Evolutionary conservation across 768 basidiomycete species (phyloP), one percentile per base, ranked within the genome.

Genomic region (Russula vinacea): DNA sequence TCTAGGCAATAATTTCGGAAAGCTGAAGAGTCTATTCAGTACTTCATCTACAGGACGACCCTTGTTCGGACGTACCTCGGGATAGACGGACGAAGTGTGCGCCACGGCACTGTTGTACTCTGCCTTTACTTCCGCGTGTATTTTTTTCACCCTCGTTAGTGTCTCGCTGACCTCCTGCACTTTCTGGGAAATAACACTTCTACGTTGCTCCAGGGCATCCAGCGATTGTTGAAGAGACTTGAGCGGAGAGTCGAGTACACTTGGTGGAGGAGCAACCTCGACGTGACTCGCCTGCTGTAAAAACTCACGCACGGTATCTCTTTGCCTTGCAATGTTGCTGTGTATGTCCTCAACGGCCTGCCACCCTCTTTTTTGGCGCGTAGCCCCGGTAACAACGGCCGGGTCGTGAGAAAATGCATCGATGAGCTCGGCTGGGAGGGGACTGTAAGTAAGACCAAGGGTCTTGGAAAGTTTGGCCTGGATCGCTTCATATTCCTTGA

Each of bases 351-450:
- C 90, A 17, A 90, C 87, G 2, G 86, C 88, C 65, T 80, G 78
- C 86, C 87, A 92, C 11, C 89, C 83, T 56, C 76, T 77, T 33
- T 80, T 78, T 49, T 81, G 78, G 53, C 85, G 81, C 0, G 89
- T 89, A 7, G 81, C 75, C 19, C 87, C 81, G 3, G 84, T 88
- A 22, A 90, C 84, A n/a, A 86, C 84, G 2, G 88, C 83, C 54
- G 90, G 90, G 71, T 92, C 90, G 64, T 89, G 88, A 42, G 80
- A 83, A 69, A 90, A 84, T 3, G 89, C 86, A 55, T 91, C 89
- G 42, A 90, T 73, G 8, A 92, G 78, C 24, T 90, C 87, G 67
- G 78, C 77, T 8, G 90, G 85, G 45, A 92, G 76, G 44, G 76
- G 75, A 17, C 71, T 75, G 67, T 84, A 77, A 9, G 77, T 72